Base-by-base conservation (phyloP, 1,284 basidiomycete species). In the Trichosporon sp. region DNA sequence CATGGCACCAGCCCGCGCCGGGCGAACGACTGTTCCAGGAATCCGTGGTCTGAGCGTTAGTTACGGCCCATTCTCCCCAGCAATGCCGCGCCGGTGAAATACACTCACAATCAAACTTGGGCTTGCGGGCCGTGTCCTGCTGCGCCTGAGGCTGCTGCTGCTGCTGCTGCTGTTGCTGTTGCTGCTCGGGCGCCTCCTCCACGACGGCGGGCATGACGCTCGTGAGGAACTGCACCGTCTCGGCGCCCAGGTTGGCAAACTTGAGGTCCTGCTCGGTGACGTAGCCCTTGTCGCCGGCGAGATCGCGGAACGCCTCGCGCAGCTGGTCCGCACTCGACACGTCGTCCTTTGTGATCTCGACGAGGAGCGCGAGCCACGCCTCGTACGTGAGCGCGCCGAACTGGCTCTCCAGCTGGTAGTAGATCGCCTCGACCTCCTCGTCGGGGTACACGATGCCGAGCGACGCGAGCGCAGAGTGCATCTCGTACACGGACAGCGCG, bases 401-500 rank as follows among this genome's bases (percentile, higher is more conserved):
- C 66, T 91, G 90, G 67, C 88, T 86, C 56, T 90, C 86, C n/a
- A 97, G 86, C 77, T 95, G 77, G 66, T 89, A 87, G 75, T 92
- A 94, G 68, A 98, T 93, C 65, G 88, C 88, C 71, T 91, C 89
- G 83, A 96, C 88, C 76, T 97, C 94, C 65, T 93, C 90, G 73
- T 95, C 93, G 21, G 92, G 91, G 80, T 95, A 98, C 23, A 95
- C 91, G 70, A 99, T 93, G 0, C 96, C 95, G 62, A 98, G 85
- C 83, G 92, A 95, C 1, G 96, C 95, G 21, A 99, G 86, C 0
- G 96, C 96, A 13, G 93, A 93, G 18, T 90, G 89, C 86, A 98
- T 91, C 83, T 98, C 94, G 1, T 92, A 88, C 67, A 91, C 84
- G 68, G 88, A 89, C 38, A 99, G 88, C 0, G 91, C 82, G 72